These are phyloP conservation scores for Parafenestella ontariensis DNA, from an alignment of 2,329 filamentous ascomycete species.

Conservation along the genomic window DNA sequence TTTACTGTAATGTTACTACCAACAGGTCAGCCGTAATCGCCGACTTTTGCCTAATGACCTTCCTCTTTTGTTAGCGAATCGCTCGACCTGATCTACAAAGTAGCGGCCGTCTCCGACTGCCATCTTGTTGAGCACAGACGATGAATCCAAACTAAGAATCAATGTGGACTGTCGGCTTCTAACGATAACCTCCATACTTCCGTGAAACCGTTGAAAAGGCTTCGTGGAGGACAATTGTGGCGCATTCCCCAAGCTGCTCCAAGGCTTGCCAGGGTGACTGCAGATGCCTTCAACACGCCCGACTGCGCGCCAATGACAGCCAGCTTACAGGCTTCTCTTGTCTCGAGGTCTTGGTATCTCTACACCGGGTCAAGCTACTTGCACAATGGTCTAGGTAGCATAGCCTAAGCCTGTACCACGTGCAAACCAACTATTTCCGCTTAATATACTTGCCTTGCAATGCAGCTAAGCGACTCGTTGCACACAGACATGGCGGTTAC, in stretches of 20 bases:
- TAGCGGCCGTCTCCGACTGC: conserved; percentile 16
- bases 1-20: conserved; percentile 20
- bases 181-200: neutral
- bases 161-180: neutral
- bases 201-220: neutral
- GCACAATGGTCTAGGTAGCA: neutral
- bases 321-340: conserved; percentile 10
- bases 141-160: conserved; percentile 1
- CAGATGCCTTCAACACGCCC: conserved; percentile 1
- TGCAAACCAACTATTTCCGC: neutral
- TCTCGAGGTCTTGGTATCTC: neutral
- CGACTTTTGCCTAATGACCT: conserved; percentile 19
- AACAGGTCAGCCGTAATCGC: conserved; percentile 15
- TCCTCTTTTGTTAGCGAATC: conserved; percentile 20
- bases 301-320: conserved; percentile 1
- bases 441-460: conserved; percentile 8
- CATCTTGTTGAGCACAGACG: conserved; percentile 2
- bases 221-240: neutral
- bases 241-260: neutral
- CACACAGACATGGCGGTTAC: neutral
- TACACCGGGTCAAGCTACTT: neutral
- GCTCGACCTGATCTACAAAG: conserved; percentile 10
- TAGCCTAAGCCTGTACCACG: conserved; percentile 2
- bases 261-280: neutral
- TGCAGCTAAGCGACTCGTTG: conserved; percentile 9